Base-by-base conservation (phyloP, 164 flowering plant genomes). In the Piper betle region DNA sequence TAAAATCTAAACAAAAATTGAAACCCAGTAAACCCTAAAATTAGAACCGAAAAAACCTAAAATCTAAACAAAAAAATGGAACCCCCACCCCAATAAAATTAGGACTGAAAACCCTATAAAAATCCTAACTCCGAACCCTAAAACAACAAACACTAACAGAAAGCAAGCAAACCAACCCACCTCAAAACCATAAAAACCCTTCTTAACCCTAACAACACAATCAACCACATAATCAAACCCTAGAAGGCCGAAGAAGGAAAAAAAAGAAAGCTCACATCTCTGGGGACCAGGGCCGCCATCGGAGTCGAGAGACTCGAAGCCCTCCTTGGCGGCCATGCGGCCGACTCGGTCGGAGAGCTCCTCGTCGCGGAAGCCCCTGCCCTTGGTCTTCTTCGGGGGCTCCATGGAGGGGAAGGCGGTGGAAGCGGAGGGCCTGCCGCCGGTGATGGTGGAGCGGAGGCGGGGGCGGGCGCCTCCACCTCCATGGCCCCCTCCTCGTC, bases 401-500 rank as follows among this genome's bases (percentile, higher is more conserved):
- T 72, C 81, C 0, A 80, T 76, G 18, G 69, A 78, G n/a, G 77
- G 58, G 6, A 80, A 66, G 7, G 8, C 60, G 17, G 42, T 53
- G 53, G 15, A 63, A 5, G 77, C 25, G 15, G 80, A 38, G 12
- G 74, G 75, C 50, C 15, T 46, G 13, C 79, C 84, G 33, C 84
- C 87, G 40, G 95, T 83, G 64, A 92, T 87, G 65, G 98, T 83
- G 38, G 96, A 92, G 71, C 74, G 80, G 62, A 91, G 81, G 74
- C 76, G 83, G 37, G 95, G 9, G 59, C 73, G 0, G 78, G 77
- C 55, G 84, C 77, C 19, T 83, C 87, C 20, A 65, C 81, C 5
- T 75, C 95, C n/a, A 63, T 73, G 11, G 58, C 86, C 11, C 79
- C 90, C 19, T 88, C 97, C 71, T 91, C 97, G 81, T 88, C 97